These are phyloP conservation scores for Staphylotrichum tortipilum DNA, from an alignment of 495 filamentous ascomycete genomes.

Conservation along the genomic window DNA sequence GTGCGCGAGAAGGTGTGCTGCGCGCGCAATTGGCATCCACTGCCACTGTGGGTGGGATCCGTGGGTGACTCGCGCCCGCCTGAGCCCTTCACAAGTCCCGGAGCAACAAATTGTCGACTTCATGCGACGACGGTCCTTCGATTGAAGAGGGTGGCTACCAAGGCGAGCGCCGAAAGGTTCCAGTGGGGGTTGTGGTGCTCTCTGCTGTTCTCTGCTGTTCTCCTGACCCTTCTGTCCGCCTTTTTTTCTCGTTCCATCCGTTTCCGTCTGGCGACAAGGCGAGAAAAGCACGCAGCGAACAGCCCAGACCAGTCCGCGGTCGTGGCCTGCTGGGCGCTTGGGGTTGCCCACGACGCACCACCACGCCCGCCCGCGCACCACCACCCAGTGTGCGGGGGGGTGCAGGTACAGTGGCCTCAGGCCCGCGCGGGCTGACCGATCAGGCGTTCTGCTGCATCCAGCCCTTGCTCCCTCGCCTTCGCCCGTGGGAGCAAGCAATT, in stretches of 20 bases:
- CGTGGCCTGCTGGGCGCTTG: not conserved
- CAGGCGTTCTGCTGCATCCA: conserved; percentile 13
- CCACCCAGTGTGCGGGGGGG: too few species aligned
- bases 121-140: too few species aligned
- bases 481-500: not conserved
- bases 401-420: conserved; percentile 9
- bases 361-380: too few species aligned
- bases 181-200: not conserved
- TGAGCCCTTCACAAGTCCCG: not conserved
- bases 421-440: conserved; percentile 13
- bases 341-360: not conserved
- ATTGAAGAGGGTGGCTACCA: not conserved
- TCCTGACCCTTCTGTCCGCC: conserved; percentile 1
- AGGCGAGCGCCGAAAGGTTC: too few species aligned
- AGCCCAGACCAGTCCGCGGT: conserved; percentile 8
- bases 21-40: conserved; percentile 8
- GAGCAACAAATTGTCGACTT: too few species aligned
- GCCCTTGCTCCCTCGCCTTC: conserved; percentile 14
- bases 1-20: conserved; percentile 10
- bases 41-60: not conserved
- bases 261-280: conserved; percentile 2
- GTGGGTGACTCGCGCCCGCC: not conserved
- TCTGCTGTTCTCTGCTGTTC: conserved; percentile 1
- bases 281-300: not conserved
- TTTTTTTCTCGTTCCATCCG: conserved; percentile 2